Conservation (phyloP, 768 basidiomycete species). For the Hirschioporus abietinus region DNA sequence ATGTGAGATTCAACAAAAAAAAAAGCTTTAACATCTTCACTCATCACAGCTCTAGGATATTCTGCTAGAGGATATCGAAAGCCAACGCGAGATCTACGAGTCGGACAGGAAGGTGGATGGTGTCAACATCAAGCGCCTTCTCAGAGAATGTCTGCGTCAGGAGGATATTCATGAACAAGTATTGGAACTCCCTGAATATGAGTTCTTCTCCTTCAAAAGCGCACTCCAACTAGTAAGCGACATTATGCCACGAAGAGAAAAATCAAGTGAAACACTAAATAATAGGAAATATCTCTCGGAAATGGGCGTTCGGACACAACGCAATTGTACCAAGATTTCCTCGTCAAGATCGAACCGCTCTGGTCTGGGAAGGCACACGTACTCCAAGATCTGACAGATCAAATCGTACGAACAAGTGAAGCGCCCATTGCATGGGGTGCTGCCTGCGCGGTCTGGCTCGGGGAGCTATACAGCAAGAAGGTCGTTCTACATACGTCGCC, state of each 20-base stretch:
- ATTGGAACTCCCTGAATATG: neutral
- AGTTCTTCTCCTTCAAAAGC: constrained; percentile 1
- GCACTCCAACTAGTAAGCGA: neutral
- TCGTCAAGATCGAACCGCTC: neutral
- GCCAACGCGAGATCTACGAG: neutral
- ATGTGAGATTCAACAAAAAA: neutral
- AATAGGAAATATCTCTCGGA: neutral
- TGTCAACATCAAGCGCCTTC: neutral
- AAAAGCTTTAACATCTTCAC: no score
- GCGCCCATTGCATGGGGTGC: neutral
- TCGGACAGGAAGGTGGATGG: neutral
- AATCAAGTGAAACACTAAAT: neutral
- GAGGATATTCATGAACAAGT: constrained; percentile 1
- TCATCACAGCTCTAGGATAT: neutral
- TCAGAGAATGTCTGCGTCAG: constrained; percentile 3
- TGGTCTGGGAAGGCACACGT: neutral
- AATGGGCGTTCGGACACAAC: neutral
- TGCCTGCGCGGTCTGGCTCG: neutral
- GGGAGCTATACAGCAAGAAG: neutral
- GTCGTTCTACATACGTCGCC: neutral
- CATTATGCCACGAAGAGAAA: neutral
- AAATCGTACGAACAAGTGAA: neutral
- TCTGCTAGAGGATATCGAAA: neutral
- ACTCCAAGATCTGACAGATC: neutral
- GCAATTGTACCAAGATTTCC: constrained; percentile 1